Evolutionary conservation across 768 basidiomycete genomes (phyloP), one percentile per base, ranked within the genome.

Genomic region (Kwoniella sp.): DNA sequence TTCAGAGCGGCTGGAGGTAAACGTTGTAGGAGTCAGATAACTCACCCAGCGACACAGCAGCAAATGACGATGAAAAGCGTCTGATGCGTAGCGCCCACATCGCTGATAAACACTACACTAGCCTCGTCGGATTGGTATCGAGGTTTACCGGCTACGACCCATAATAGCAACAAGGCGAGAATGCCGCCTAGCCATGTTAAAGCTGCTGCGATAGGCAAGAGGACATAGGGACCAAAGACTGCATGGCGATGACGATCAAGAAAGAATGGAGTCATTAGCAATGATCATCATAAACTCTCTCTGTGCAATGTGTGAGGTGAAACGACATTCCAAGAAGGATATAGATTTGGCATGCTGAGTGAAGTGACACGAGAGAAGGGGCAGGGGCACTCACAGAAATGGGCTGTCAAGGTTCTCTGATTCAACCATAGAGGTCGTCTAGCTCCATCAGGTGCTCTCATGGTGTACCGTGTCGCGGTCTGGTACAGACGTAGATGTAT

Each of bases 61-160:
- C 64, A 67, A 22, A 78, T 78, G 7, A 57, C 46, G 56, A 79
- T 79, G 62, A 79, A 79, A 2, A 79, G 65, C 26, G 59, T 68
- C 59, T 75, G 61, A 63, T 61, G 25, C 15, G 55, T 50, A 12
- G 74, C 79, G 25, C 80, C 80, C 13, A 80, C 75, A 72, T 82
- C 79, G 25, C 71, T 76, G 60, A 81, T 79, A 63, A 79, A 82
- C 13, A 80, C 76, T 6, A 77, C 75, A 25, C 27, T 62, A 1
- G 77, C 75, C 49, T 78, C 76, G 33, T 78, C 77, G 2, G 63
- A 59, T 40, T 65, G 24, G 55, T 80, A 80, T 30, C 70, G 56
- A 1, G 78, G 78, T 57, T 79, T 80, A 7, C 77, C 74, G 12
- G 40, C 60, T 13, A 51, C 24, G 3, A 73, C 77, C 78, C 80